Conservation (phyloP, 352 stramenopile genomes). For the Phytophthora pini region DNA sequence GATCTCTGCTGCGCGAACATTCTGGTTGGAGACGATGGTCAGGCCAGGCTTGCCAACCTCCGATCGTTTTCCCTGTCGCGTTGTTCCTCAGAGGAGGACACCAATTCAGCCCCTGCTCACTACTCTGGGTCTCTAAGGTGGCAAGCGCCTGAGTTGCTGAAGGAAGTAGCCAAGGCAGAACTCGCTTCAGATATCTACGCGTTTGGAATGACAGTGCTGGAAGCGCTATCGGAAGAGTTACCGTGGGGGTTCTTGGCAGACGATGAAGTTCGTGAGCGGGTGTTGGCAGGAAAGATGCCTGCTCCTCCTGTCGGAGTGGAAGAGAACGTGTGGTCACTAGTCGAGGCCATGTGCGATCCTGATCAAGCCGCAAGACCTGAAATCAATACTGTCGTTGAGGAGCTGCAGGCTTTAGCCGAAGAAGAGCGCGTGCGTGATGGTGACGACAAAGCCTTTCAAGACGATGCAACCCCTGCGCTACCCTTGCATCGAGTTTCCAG, state of each 20-base stretch:
- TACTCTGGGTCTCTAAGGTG: conserved; percentile 51
- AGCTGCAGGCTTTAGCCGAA: conserved; percentile 53
- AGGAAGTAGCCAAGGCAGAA: conserved; percentile 15
- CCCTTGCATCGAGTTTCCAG: conserved; percentile 36
- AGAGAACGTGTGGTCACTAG: conserved; percentile 53
- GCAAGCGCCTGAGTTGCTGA: conserved; percentile 59
- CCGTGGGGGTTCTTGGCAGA: conserved; percentile 67
- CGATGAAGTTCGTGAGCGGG: conserved; percentile 42
- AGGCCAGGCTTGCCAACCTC: conserved; percentile 62
- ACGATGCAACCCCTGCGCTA: conserved; percentile 23
- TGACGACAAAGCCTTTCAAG: conserved; percentile 29
- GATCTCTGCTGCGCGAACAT: conserved; percentile 68
- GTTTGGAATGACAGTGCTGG: conserved; percentile 70
- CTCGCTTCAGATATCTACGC: conserved; percentile 66
- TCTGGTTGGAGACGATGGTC: conserved; percentile 62
- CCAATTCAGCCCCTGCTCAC: not conserved
- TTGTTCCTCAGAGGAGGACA: conserved; percentile 2
- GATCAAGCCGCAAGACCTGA: conserved; percentile 52
- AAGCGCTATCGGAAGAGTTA: conserved; percentile 65
- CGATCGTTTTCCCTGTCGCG: conserved; percentile 45
- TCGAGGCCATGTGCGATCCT: conserved; percentile 61
- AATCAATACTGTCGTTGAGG: conserved; percentile 54
- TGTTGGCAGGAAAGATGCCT: conserved; percentile 53
- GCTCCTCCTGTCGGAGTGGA: conserved; percentile 41
- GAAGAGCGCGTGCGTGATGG: conserved; percentile 52